Evolutionary conservation across 805 yeast species (phyloP).

Genomic region (Starmerella apicola): DNA sequence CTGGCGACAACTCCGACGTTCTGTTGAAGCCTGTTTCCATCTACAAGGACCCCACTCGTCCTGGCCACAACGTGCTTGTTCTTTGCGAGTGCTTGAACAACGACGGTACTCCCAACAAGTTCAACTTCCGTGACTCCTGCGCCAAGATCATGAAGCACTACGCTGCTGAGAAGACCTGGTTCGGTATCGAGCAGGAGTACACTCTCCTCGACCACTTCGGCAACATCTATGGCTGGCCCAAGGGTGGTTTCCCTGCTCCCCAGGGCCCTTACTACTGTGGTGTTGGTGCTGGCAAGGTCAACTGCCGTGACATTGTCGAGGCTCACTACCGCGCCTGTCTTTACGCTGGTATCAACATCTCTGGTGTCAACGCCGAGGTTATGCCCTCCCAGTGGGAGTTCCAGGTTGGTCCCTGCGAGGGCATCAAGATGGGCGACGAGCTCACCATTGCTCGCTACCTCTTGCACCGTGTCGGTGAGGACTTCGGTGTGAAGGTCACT

Average conservation of each 20-base stretch:
- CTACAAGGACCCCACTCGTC: constrained; percentile 95
- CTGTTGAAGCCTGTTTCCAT: constrained; percentile 90
- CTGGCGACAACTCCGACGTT: constrained; percentile 93
- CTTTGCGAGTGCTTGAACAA: constrained; percentile 94
- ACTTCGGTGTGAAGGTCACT: constrained; percentile 95
- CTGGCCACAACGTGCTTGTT: constrained; percentile 92
- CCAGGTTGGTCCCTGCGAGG: constrained; percentile 97
- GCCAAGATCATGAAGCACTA: constrained; percentile 91
- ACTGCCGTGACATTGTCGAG: constrained; percentile 95
- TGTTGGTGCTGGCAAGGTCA: constrained; percentile 97
- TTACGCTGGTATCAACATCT: constrained; percentile 76
- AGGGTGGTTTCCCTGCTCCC: constrained; percentile 99
- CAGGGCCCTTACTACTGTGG: constrained; percentile 99
- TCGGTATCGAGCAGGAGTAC: constrained; percentile 98
- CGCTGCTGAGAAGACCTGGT: constrained; percentile 76
- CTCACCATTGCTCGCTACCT: constrained; percentile 93
- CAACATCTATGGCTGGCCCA: constrained; percentile 95
- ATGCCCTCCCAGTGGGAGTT: constrained; percentile 99
- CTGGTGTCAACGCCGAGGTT: constrained; percentile 98
- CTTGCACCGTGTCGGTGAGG: constrained; percentile 91
- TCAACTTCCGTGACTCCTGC: constrained; percentile 95
- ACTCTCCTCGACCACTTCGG: constrained; percentile 87
- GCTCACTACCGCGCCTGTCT: constrained; percentile 98
- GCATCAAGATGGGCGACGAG: constrained; percentile 94
- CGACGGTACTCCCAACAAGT: constrained; percentile 98